phyloP scores from a whole-genome alignment of 805 yeast species.

The Saccharomycopsis oosterbeekiorum region DNA sequence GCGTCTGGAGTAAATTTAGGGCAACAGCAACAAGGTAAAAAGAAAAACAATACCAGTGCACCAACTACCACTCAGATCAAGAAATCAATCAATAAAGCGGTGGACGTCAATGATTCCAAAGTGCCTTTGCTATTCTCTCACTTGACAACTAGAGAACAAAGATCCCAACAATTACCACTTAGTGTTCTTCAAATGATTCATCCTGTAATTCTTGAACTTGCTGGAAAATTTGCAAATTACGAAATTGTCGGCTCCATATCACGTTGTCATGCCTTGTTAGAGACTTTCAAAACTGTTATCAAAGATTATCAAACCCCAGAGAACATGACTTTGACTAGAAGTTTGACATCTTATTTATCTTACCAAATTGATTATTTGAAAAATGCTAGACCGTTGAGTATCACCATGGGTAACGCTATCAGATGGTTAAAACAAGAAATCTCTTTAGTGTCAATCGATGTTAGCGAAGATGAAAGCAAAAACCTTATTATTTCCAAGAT shows the following conservation, averaged over 20 bases:
- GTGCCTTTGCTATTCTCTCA: slow-evolving; percentile 67
- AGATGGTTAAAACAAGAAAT: slow-evolving; percentile 96
- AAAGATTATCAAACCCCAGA: slow-evolving; percentile 75
- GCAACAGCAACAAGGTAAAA: slow-evolving; percentile 32
- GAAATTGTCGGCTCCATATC: slow-evolving; percentile 84
- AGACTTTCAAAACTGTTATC: slow-evolving; percentile 74
- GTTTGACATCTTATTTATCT: slow-evolving; percentile 76
- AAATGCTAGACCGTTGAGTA: slow-evolving; percentile 82
- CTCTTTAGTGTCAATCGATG: slow-evolving; percentile 67
- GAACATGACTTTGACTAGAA: slow-evolving; percentile 77
- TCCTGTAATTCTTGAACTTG: slow-evolving; percentile 70
- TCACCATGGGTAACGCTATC: slow-evolving; percentile 95
- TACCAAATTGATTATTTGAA: slow-evolving; percentile 90
- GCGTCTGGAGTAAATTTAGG: slow-evolving; percentile 26
- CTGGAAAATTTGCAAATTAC: slow-evolving; percentile 74
- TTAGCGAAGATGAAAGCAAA: slow-evolving; percentile 60
- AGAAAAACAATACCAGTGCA: slow-evolving; percentile 31
- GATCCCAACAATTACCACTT: slow-evolving; percentile 37
- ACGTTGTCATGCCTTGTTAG: slow-evolving; percentile 76
- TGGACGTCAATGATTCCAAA: slow-evolving; percentile 30
- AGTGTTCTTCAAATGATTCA: slow-evolving; percentile 65
- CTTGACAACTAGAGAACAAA: slow-evolving; percentile 69
- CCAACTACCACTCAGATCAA: slow-evolving; percentile 43
- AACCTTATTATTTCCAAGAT: slow-evolving; percentile 52
- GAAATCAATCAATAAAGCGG: slow-evolving; percentile 38